Percentiles rank a stretch among this genome's conserved stretches.
Conservation (phyloP, 177 flowering plant genomes). For the Vitis hybrid region DNA sequence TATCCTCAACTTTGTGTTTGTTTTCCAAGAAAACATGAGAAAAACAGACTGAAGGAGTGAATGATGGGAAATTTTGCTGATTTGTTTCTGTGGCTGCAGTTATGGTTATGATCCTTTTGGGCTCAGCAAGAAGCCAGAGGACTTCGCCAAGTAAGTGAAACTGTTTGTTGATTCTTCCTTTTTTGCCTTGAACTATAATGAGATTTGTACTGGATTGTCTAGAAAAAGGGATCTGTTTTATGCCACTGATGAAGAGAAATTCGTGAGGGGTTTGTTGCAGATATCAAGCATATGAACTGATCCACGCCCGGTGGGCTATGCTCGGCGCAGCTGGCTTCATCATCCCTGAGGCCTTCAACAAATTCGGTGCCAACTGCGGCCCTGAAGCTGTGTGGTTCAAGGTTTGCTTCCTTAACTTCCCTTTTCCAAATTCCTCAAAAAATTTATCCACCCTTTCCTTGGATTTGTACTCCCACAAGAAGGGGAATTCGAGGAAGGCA, state of each 20-base stretch:
- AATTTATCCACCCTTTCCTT: no score
- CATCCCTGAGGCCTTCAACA: slow-evolving; percentile 99
- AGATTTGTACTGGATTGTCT: no score
- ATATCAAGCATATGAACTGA: slow-evolving; percentile 88
- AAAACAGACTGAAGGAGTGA: no score
- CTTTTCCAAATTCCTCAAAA: no score
- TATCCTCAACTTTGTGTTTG: background rate
- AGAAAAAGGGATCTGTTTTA: no score
- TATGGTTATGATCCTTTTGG: slow-evolving; percentile 99
- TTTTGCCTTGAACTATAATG: background rate
- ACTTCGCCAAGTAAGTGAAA: slow-evolving; percentile 80
- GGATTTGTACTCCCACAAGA: no score
- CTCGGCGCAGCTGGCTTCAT: slow-evolving; percentile 97
- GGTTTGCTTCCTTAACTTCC: slow-evolving; percentile 33
- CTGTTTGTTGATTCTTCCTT: background rate
- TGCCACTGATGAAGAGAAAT: background rate
- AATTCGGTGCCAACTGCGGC: slow-evolving; percentile 94
- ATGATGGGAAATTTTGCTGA: background rate
- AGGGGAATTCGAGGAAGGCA: no score
- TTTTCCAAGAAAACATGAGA: no score
- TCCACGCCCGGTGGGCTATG: slow-evolving; percentile 99
- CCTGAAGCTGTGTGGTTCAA: slow-evolving; percentile 99
- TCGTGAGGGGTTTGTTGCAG: slow-evolving; percentile 32
- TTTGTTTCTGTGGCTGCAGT: slow-evolving; percentile 37
- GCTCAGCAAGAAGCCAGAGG: slow-evolving; percentile 88